Evolutionary conservation across 768 basidiomycete species (phyloP).

Genomic region (Clitopilus hobsonii): DNA sequence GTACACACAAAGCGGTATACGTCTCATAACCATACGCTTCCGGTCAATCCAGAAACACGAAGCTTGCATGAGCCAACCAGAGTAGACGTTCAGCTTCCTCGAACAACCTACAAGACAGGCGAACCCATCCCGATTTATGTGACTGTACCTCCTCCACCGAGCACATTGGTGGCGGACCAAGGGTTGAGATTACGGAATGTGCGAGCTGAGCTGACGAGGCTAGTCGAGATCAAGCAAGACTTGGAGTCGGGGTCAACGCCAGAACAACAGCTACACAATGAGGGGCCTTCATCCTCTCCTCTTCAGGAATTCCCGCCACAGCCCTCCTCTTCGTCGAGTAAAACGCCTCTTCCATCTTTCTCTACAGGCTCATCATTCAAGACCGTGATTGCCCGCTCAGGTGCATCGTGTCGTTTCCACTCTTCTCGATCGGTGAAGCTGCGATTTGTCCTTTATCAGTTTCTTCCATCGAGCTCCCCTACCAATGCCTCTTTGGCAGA

Average conservation of each 20-base stretch:
- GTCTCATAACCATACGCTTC: constrained; percentile 54
- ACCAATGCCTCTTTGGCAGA: constrained; percentile 37
- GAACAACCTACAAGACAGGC: constrained; percentile 64
- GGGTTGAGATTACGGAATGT: constrained; percentile 78
- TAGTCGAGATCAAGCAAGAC: constrained; percentile 50
- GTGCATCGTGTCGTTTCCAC: constrained; percentile 91
- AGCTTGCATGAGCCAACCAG: constrained; percentile 57
- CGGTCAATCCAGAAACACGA: constrained; percentile 55
- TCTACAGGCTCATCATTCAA: constrained; percentile 39
- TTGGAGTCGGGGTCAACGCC: constrained; percentile 9
- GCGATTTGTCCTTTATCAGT: constrained; percentile 76
- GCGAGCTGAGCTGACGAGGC: constrained; percentile 71
- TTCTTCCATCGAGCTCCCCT: constrained; percentile 41
- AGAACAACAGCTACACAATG: constrained; percentile 14
- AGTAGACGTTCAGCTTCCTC: constrained; percentile 67
- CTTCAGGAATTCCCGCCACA: constrained; percentile 16
- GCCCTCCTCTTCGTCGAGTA: constrained; percentile 29
- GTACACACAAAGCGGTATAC: constrained; percentile 77
- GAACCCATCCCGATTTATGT: constrained; percentile 79
- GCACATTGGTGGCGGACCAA: constrained; percentile 60
- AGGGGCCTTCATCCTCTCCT: constrained; percentile 26
- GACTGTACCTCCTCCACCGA: constrained; percentile 70
- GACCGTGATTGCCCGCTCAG: constrained; percentile 73
- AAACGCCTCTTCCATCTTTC: constrained; percentile 32
- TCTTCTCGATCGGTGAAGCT: constrained; percentile 66